Base-by-base conservation (phyloP, 495 filamentous ascomycete genomes). In the Thozetella sp. region DNA sequence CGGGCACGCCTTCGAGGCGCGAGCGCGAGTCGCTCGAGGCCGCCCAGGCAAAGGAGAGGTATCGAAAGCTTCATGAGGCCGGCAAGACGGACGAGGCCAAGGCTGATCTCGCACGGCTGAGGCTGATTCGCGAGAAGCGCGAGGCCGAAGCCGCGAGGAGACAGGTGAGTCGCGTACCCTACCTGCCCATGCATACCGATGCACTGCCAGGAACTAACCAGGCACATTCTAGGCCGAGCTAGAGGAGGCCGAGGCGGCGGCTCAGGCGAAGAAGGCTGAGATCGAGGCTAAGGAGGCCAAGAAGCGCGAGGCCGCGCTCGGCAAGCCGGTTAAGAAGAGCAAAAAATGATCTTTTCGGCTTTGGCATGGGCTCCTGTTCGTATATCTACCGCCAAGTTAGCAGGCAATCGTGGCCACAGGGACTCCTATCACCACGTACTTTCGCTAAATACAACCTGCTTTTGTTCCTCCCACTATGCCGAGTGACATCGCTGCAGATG, bases 1-100 rank as follows among this genome's bases (percentile, higher is more conserved):
- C 63, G 57, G 65, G 76, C 61, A 61, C 71, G 15, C 69, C 78
- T 37, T 93, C 86, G 54, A 83, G 94, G 25, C 85, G 90, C 40
- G 94, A 98, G 84, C 82, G 93, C 17, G 95, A 98, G 78, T 92
- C 95, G 0, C 62, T 96, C 24, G 88, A 97, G 78, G 93, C 93
- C 0, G 87, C 90, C 63, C 90, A 92, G 72, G 92, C 92, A 10
- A 91, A 92, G 68, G 93, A 97, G 80, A 82, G 88, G 55, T 98
- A 97, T 68, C 83, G 89, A 83, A 97, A 97, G 81, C 71, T 98
- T 63, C 95, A 99, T 66, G 92, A 92, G 57, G 92, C 92, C 65
- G 95, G 95, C 56, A 97, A 97, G 84, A 97, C 95, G 40, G 96
- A 99, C 56, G 92, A 98, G 80, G 95, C 94, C 22, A 90, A 89